These are phyloP conservation scores for Claviceps africana DNA, from an alignment of 2,329 filamentous ascomycete species.

Conservation along the genomic window DNA sequence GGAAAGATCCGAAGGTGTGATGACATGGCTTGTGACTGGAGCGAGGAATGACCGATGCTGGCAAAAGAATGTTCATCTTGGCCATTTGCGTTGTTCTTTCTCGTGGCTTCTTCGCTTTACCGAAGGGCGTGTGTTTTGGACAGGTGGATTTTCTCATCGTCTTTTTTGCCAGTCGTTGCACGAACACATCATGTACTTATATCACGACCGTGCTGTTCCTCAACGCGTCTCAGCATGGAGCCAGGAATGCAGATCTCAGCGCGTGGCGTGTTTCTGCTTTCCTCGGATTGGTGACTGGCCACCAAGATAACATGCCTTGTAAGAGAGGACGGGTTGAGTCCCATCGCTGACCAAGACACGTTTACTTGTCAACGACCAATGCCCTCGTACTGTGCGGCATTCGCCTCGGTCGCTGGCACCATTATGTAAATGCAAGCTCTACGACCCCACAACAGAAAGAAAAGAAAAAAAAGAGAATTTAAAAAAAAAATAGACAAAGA, in stretches of 20 bases:
- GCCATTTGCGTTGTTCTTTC: not conserved
- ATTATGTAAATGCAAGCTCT: no score
- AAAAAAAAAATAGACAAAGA: no score
- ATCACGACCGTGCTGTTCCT: no score
- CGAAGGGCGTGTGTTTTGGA: not conserved
- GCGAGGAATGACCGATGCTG: not conserved
- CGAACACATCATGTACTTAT: not conserved
- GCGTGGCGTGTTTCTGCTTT: not conserved
- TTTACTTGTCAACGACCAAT: no score
- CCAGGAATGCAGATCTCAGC: not conserved
- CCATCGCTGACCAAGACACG: no score
- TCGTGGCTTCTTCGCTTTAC: not conserved
- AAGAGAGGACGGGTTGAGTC: no score
- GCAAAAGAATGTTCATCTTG: not conserved
- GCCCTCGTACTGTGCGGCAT: no score
- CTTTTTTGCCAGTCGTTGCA: not conserved
- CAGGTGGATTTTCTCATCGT: not conserved
- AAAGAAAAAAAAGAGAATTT: no score
- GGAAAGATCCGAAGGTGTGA: not conserved
- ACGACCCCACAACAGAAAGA: no score
- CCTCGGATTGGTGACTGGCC: not conserved
- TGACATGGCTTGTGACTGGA: not conserved
- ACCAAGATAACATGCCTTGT: not conserved
- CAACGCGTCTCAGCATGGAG: no score
- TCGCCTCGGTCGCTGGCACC: no score